Conservation (phyloP, 305 asterid genomes). For the Striga hermonthica region DNA sequence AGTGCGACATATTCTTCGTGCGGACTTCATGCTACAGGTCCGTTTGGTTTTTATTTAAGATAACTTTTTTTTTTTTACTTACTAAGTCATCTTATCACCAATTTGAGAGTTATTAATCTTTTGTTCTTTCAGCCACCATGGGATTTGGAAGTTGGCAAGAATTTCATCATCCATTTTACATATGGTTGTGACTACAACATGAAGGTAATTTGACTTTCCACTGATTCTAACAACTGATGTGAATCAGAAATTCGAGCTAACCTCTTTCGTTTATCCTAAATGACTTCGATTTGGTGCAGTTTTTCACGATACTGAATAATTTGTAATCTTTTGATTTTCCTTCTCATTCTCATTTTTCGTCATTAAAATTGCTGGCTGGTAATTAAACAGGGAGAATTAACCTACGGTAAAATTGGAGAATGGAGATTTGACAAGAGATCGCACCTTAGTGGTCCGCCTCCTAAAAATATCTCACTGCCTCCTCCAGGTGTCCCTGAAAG, state of each 20-base stretch:
- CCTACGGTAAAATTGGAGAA: constrained; percentile 89
- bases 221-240: background rate
- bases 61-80: constrained; percentile 12
- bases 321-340: background rate
- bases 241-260: background rate
- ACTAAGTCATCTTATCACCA: constrained; percentile 17
- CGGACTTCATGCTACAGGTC: constrained; percentile 97
- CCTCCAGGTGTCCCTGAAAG: constrained; percentile 98
- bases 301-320: constrained; percentile 17
- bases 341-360: background rate
- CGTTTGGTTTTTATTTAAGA: constrained; percentile 31
- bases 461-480: constrained; percentile 70
- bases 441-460: constrained; percentile 72
- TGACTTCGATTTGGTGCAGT: constrained; percentile 6
- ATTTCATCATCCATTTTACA: constrained; percentile 84
- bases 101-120: constrained; percentile 27
- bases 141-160: constrained; percentile 73
- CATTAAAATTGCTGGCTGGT: constrained; percentile 24
- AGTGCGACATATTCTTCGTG: constrained; percentile 79
- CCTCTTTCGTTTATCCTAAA: background rate
- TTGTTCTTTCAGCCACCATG: constrained; percentile 77
- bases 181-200: constrained; percentile 95
- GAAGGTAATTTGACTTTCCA: constrained; percentile 52
- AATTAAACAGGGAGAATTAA: constrained; percentile 73
- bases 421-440: constrained; percentile 99